Evolutionary conservation across 768 basidiomycete genomes (phyloP).

Genomic region (Russula virescens): DNA sequence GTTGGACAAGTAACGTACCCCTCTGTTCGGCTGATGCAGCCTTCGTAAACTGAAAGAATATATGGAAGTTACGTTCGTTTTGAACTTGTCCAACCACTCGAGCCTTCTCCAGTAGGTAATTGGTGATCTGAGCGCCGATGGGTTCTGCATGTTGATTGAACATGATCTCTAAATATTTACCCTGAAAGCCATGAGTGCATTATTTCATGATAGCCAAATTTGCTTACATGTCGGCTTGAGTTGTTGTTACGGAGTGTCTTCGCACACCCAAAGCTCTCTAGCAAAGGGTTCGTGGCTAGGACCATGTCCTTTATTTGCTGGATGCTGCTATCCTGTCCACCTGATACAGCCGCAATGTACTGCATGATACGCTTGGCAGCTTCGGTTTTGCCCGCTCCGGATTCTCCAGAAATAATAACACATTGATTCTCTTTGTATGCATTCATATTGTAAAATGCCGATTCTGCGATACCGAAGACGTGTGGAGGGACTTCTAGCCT

Average conservation of each 20-base stretch:
- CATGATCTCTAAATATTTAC: conserved; percentile 99
- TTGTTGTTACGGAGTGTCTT: conserved; percentile 99
- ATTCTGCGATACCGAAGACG: conserved; percentile 95
- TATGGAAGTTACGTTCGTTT: conserved; percentile 96
- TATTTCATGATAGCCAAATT: conserved; percentile 7
- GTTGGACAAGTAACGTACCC: conserved; percentile 44
- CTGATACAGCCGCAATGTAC: conserved; percentile 96
- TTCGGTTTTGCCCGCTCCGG: conserved; percentile 98
- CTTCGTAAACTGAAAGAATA: conserved; percentile 99
- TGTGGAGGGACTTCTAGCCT: conserved; percentile 96
- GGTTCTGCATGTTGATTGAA: conserved; percentile 92
- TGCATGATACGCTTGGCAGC: conserved; percentile 99
- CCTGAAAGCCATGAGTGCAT: conserved; percentile 43
- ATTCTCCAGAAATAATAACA: conserved; percentile 99
- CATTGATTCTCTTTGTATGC: conserved; percentile 99
- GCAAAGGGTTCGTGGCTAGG: conserved; percentile 90
- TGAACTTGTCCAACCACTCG: conserved; percentile 95
- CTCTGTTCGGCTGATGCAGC: conserved; percentile 85
- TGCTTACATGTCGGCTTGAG: conserved; percentile 90
- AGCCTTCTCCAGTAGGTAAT: conserved; percentile 95
- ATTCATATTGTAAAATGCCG: conserved; percentile 98
- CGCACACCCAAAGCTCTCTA: conserved; percentile 98
- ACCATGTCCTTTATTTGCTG: conserved; percentile 99
- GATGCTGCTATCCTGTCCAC: conserved; percentile 82
- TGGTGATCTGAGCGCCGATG: conserved; percentile 96